Percentiles rank a stretch among this genome's conserved stretches.
Evolutionary conservation across 106 monocot species (phyloP).

Genomic region (Phalaenopsis aphrodite): DNA sequence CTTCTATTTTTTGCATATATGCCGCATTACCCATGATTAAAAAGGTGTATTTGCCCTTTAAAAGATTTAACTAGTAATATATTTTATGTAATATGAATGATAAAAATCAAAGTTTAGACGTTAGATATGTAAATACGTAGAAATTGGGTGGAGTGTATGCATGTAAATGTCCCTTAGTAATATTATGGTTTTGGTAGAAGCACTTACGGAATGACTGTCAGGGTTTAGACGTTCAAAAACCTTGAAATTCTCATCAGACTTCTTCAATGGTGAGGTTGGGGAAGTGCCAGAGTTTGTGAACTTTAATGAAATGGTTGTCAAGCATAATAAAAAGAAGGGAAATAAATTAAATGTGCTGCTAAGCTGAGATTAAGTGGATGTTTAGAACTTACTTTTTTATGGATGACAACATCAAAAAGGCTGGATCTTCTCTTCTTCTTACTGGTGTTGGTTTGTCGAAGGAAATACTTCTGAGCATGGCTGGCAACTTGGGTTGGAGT

Average conservation of each 20-base stretch:
- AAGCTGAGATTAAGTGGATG: background rate
- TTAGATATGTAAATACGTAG: too few species aligned
- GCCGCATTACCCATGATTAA: too few species aligned
- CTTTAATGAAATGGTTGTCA: background rate
- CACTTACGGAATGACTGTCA: constrained; percentile 16
- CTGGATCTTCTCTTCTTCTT: constrained; percentile 43
- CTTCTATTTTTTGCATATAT: too few species aligned
- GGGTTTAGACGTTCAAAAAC: background rate
- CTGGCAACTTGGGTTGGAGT: constrained; percentile 44
- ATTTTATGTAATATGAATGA: too few species aligned
- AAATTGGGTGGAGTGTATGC: too few species aligned
- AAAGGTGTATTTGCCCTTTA: too few species aligned
- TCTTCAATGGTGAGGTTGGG: constrained; percentile 5
- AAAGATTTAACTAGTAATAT: too few species aligned
- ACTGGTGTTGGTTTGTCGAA: constrained; percentile 29
- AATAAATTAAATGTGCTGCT: background rate
- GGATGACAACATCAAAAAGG: constrained; percentile 35
- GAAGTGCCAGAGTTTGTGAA: constrained; percentile 1
- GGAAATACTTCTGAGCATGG: constrained; percentile 45
- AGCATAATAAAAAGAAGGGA: background rate
- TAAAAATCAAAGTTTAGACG: too few species aligned
- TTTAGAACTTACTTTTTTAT: constrained; percentile 17
- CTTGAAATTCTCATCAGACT: constrained; percentile 7
- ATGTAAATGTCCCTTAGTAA: too few species aligned
- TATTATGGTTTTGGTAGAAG: background rate